Conservation (phyloP, 306 rosid species). For the Vigna reflexopilosa region DNA sequence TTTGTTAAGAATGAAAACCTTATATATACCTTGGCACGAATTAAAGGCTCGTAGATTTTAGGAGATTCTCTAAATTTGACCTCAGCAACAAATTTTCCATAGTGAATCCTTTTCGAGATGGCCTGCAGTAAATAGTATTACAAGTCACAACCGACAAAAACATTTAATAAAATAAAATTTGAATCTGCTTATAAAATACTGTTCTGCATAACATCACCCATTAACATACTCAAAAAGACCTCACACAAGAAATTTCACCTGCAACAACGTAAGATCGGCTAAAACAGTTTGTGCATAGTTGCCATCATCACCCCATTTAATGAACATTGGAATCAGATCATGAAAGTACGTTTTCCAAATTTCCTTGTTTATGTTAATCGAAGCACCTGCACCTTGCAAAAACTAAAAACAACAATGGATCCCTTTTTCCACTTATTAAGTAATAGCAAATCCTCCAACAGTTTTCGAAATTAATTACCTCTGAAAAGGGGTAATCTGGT, state of each 20-base stretch:
- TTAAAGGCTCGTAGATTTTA: constrained; percentile 61
- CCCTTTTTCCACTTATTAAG: neutral
- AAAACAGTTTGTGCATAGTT: constrained; percentile 75
- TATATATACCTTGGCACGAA: constrained; percentile 62
- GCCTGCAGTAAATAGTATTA: constrained; percentile 50
- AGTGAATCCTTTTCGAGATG: constrained; percentile 76
- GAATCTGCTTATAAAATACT: neutral
- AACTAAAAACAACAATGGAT: constrained; percentile 42
- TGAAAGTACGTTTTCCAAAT: constrained; percentile 66
- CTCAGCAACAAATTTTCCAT: constrained; percentile 83
- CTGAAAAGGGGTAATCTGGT: constrained; percentile 49
- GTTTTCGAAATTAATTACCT: constrained; percentile 52
- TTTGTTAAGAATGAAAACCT: constrained; percentile 13
- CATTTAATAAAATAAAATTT: neutral
- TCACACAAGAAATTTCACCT: constrained; percentile 49
- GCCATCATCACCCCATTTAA: constrained; percentile 65
- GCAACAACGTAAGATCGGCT: constrained; percentile 72
- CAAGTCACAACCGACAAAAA: neutral
- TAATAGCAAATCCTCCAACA: neutral
- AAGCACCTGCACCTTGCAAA: constrained; percentile 65
- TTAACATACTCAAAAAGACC: neutral
- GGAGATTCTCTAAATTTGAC: constrained; percentile 73
- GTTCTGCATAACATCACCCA: neutral
- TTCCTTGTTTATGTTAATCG: constrained; percentile 58
- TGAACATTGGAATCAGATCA: constrained; percentile 62